Evolutionary conservation across 2,329 filamentous ascomycete species (phyloP), one percentile per base, ranked within the genome.

Genomic region (Pseudonectria buxi): DNA sequence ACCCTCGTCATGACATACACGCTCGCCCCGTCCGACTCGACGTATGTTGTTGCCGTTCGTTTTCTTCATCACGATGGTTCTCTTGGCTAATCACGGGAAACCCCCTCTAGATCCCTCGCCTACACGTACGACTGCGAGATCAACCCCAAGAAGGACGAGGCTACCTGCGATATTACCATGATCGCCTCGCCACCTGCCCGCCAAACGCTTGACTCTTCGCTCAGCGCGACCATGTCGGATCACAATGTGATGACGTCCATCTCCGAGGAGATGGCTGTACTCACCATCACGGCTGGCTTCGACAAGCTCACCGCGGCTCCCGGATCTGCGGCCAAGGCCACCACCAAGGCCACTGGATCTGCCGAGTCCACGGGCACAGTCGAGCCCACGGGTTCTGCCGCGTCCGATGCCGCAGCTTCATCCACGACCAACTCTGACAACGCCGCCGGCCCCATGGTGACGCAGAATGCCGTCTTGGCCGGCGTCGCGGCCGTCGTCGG

Each of bases 221-320:
- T n/a, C n/a, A n/a, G n/a, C n/a, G n/a, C n/a, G n/a, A n/a, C n/a
- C n/a, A n/a, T n/a, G n/a, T n/a, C n/a, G n/a, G n/a, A n/a, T n/a
- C n/a, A n/a, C n/a, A n/a, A n/a, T n/a, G n/a, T n/a, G n/a, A n/a
- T n/a, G n/a, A n/a, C n/a, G n/a, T n/a, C n/a, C n/a, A n/a, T 59
- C 38, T 33, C 33, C n/a, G 14, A 35, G 0, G 7, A 37, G 14
- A 41, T 54, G 26, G 24, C 45, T 10, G 52, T 60, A 36, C 54
- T 65, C 15, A 61, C 59, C 24, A 43, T 67, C 34, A 64, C 63
- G 13, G 59, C 57, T 12, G 64, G 63, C 4, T 36, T 53, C 24
- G 56, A 64, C 33, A 63, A 63, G 49, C 49, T 67, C 14, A 45
- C 43, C 35, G 33, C 41, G 6, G 50, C 40, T 15, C 36, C 48